Conservation (phyloP, 495 filamentous ascomycete species). For the Bacidia gigantensis region DNA sequence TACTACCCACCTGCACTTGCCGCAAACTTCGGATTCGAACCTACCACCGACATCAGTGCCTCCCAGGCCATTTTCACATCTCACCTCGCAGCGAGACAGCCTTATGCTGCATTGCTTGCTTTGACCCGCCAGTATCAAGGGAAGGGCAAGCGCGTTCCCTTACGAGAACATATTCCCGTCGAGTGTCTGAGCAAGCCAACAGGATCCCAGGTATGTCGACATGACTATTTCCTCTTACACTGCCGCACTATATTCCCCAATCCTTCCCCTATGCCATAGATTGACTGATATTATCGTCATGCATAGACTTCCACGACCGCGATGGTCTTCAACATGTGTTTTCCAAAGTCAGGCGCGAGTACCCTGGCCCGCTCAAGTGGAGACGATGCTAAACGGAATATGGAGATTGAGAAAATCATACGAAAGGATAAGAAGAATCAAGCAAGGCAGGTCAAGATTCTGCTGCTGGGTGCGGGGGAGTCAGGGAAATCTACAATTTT, state of each 20-base stretch:
- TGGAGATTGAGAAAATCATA: constrained; percentile 63
- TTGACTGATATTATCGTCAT: too few species aligned
- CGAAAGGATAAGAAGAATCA: constrained; percentile 70
- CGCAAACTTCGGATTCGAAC: not conserved
- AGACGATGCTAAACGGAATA: constrained; percentile 26
- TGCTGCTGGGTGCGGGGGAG: constrained; percentile 85
- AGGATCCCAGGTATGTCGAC: too few species aligned
- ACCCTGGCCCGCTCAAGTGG: constrained; percentile 16
- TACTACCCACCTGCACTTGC: not conserved
- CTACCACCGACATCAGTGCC: too few species aligned
- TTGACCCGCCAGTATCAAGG: too few species aligned
- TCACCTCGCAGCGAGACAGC: not conserved
- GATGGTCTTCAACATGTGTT: constrained; percentile 23
- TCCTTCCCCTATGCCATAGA: too few species aligned
- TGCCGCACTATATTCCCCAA: too few species aligned
- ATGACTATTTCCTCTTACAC: too few species aligned
- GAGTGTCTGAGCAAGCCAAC: too few species aligned
- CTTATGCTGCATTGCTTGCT: not conserved
- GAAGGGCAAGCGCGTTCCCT: too few species aligned
- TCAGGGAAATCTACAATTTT: constrained; percentile 96
- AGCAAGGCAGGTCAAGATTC: constrained; percentile 67
- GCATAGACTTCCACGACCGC: not conserved
- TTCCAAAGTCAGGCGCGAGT: constrained; percentile 17
- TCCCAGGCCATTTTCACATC: not conserved
- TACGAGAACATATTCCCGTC: too few species aligned